Evolutionary conservation across 2,329 filamentous ascomycete species (phyloP), one percentile per base, ranked within the genome.

Genomic region (Colletotrichum tabaci): DNA sequence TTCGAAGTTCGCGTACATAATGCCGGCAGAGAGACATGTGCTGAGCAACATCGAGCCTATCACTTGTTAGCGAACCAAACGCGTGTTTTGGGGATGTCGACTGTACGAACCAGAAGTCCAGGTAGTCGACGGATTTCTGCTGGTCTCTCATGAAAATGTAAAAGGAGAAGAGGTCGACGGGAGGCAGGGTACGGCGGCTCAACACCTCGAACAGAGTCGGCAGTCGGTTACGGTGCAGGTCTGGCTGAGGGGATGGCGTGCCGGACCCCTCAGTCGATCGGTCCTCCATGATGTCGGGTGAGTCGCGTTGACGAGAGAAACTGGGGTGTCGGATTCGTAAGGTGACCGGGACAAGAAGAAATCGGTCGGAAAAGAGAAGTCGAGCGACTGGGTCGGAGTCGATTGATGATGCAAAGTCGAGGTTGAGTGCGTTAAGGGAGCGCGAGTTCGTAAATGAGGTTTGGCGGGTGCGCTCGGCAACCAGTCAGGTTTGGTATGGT

Each of bases 111-210:
- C 97, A 99, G 83, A 99, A 99, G 81, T 99, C 96, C 52, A 99
- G 86, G 78, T 99, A 99, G 79, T 99, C 96, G 15, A 99, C 96
- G 9, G 96, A 98, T 81, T 95, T 91, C 83, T 99, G 96, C 83
- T 98, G 95, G 82, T 99, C 97, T 78, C 96, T 91, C 96, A 99
- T 99, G 84, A 98, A 99, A 77, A 99, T 99, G 84, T 99, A 99
- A 86, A 99, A 99, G 2, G 95, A 98, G 83, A 98, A 99, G 13
- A 99, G 87, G 79, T 99, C 97, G 69, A 99, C 96, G 0, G 96
- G 96, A 60, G 97, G 94, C 23, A 97, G 88, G n/a, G 96, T 99
- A 74, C 95, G 92, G 76, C 97, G 91, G 80, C 94, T 98, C 73
- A 99, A 86, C 67, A 99, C 96, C 84, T 99, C 97, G 80, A 97